Evolutionary conservation across 768 basidiomycete species (phyloP), one percentile per base, ranked within the genome.

Genomic region (Leccinellum luteum): DNA sequence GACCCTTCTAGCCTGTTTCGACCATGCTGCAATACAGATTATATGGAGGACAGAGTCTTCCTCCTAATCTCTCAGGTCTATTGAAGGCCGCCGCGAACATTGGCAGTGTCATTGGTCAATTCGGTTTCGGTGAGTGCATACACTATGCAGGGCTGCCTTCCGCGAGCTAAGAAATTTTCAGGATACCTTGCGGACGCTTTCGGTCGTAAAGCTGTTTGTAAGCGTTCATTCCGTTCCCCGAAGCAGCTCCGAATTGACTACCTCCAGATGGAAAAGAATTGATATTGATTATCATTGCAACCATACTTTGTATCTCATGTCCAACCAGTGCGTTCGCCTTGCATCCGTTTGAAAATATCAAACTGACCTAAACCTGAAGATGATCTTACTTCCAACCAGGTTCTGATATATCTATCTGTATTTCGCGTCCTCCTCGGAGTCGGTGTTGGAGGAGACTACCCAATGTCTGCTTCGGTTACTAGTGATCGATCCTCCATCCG

Each of bases 401-500:
- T 70, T 23, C 76, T 90, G 49, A 82, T 89, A 61, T 91, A 86
- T 68, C 77, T 92, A 14, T 76, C 76, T 15, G 63, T 85, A 4
- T 90, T 81, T 66, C 85, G 90, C 13, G 86, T 91, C 52, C 64
- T 92, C 7, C 81, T 92, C 34, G 90, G 90, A 0, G 73, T 92
- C 17, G 90, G 90, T 23, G 84, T 92, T 1, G 90, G 89, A 15
- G 90, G 87, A 3, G 90, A 90, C 69, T 90, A 90, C 65, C 87
- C 89, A 2, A 86, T 90, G 87, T 84, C 81, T 12, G 87, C 89
- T 0, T 81, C 81, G 10, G 75, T 90, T 56, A 82, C 86, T 12
- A 82, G 81, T 6, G 89, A 92, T 63, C 79, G 87, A 14, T 79
- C 88, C 6, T 80, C 80, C 60, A 66, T 90, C 38, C 76, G 82